Evolutionary conservation across 441 rosid species (phyloP).

Genomic region (Populus hybrid): DNA sequence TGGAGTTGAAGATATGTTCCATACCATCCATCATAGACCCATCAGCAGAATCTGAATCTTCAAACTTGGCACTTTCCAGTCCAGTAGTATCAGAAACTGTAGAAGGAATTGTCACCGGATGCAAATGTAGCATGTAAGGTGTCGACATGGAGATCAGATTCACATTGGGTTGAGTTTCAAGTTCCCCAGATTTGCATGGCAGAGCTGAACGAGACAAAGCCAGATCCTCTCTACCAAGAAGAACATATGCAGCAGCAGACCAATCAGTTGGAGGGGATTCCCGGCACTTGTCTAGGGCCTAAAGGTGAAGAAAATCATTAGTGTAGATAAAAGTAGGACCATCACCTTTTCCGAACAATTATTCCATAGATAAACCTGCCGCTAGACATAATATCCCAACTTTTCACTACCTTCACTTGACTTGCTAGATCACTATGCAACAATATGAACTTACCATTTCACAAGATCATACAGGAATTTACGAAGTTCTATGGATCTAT

Average conservation of each 20-base stretch:
- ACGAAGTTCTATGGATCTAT: background rate
- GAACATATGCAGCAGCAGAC: constrained; percentile 94
- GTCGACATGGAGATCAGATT: constrained; percentile 78
- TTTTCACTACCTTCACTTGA: background rate
- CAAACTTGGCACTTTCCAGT: constrained; percentile 65
- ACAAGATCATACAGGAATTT: background rate
- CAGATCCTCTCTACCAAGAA: constrained; percentile 95
- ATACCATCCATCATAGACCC: constrained; percentile 90
- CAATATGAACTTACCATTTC: background rate
- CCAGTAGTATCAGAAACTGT: constrained; percentile 67
- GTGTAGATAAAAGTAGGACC: background rate
- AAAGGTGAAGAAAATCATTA: constrained; percentile 18
- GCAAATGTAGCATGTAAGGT: constrained; percentile 97
- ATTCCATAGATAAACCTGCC: background rate
- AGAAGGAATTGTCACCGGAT: constrained; percentile 90
- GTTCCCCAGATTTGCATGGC: constrained; percentile 56
- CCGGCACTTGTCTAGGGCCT: constrained; percentile 93
- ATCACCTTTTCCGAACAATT: background rate
- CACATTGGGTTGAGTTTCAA: constrained; percentile 53
- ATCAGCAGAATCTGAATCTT: constrained; percentile 76
- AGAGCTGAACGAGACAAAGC: constrained; percentile 61
- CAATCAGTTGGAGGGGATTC: constrained; percentile 96
- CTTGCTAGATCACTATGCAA: background rate
- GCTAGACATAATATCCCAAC: background rate
- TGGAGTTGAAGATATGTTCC: constrained; percentile 96